A percentile compares a stretch with the other conserved stretches of the same genome.
Conservation (phyloP, 495 filamentous ascomycete species). For the Sabuloglossum arenarium region DNA sequence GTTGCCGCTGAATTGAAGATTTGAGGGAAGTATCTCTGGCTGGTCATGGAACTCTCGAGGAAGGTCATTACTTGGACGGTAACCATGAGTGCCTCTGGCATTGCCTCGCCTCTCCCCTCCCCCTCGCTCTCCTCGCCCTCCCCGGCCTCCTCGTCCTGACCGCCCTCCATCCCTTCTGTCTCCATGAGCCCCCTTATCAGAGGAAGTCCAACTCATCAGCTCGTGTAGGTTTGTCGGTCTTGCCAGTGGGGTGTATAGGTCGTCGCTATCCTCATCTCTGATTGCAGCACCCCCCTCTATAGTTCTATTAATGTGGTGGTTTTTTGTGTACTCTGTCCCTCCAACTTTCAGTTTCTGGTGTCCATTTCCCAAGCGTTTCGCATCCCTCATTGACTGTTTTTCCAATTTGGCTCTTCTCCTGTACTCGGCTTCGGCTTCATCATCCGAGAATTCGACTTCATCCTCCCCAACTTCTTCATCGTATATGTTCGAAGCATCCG, state of each 20-base stretch:
- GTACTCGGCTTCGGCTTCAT: constrained; percentile 76
- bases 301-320: background rate
- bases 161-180: constrained; percentile 1
- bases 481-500: constrained; percentile 81
- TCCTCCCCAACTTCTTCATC: constrained; percentile 79
- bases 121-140: background rate
- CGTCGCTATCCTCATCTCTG: constrained; percentile 32
- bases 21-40: background rate
- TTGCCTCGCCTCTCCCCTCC: background rate
- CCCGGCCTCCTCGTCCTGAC: background rate
- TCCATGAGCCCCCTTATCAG: background rate
- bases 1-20: background rate
- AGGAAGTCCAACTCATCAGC: constrained; percentile 20
- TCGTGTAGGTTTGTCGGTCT: constrained; percentile 38
- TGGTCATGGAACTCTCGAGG: background rate
- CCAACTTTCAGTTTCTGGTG: background rate
- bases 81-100: background rate
- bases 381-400: constrained; percentile 21
- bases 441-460: constrained; percentile 87
- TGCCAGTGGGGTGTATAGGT: constrained; percentile 44
- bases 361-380: background rate
- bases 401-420: constrained; percentile 39
- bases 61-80: background rate
- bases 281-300: background rate
- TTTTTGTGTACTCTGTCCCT: background rate